Evolutionary conservation across 2,329 filamentous ascomycete genomes (phyloP).

Genomic region (Penicillium sclerotigenum): DNA sequence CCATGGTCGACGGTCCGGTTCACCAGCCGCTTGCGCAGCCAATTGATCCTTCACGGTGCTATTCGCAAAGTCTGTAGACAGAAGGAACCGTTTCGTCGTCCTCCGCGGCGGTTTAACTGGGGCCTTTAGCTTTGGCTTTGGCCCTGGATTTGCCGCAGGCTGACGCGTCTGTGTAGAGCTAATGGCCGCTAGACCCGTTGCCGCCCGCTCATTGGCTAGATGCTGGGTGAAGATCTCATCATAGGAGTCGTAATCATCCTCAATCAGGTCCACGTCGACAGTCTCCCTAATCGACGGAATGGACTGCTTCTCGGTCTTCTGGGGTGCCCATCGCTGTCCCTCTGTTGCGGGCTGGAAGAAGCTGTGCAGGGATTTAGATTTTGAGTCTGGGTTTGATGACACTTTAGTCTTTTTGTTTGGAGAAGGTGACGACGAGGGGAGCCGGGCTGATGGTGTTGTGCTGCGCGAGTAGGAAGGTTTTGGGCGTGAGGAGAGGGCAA

Average conservation of each 20-base stretch:
- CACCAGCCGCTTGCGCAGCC: constrained; percentile 2
- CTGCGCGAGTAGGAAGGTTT: constrained; percentile 11
- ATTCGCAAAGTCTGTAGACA: constrained; percentile 9
- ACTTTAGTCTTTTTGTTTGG: constrained; percentile 29
- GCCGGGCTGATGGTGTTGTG: constrained; percentile 8
- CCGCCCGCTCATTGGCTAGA: constrained; percentile 25
- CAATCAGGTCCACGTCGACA: constrained; percentile 39
- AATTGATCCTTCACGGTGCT: constrained; percentile 2
- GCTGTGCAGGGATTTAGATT: constrained; percentile 39
- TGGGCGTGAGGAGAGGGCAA: constrained; percentile 15
- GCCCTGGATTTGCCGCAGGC: constrained; percentile 17
- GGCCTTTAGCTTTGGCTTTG: not conserved
- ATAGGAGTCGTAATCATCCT: constrained; percentile 41
- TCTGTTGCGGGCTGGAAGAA: constrained; percentile 43
- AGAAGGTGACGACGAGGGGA: constrained; percentile 29
- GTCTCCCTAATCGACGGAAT: constrained; percentile 11
- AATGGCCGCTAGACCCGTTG: not conserved
- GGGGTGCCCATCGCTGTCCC: constrained; percentile 39
- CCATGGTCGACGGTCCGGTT: constrained; percentile 69
- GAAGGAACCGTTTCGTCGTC: constrained; percentile 29
- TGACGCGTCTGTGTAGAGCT: constrained; percentile 5
- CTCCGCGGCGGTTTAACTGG: constrained; percentile 9
- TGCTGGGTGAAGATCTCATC: constrained; percentile 38
- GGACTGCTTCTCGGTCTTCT: constrained; percentile 23
- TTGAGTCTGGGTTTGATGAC: constrained; percentile 9